These are phyloP conservation scores for Puccinia novopanici DNA, from an alignment of 1,284 basidiomycete genomes.

Conservation along the genomic window DNA sequence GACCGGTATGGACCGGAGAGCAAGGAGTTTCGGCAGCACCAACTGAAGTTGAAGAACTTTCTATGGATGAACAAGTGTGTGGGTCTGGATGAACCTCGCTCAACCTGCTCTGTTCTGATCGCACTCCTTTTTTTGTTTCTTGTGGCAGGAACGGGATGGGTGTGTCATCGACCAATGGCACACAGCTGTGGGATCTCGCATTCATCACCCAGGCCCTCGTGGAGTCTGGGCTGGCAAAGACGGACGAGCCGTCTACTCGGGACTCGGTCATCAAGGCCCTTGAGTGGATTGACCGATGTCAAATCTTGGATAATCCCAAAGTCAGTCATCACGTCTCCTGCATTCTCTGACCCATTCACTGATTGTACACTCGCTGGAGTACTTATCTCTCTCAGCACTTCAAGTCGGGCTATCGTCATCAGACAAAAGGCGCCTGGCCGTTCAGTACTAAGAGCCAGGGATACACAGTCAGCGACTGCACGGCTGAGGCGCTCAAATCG, in stretches of 20 bases:
- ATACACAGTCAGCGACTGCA: constrained; percentile 95
- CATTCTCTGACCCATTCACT: not conserved
- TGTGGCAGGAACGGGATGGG: constrained; percentile 22
- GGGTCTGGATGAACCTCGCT: constrained; percentile 58
- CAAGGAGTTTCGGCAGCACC: constrained; percentile 73
- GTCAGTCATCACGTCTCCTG: not conserved
- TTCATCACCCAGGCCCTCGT: constrained; percentile 92
- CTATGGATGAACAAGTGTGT: constrained; percentile 81
- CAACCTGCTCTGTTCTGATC: not conserved
- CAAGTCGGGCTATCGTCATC: constrained; percentile 74
- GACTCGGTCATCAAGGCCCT: constrained; percentile 71
- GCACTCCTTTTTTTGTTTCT: not conserved
- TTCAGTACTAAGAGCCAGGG: constrained; percentile 91
- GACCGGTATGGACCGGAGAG: constrained; percentile 56
- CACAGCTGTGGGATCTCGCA: constrained; percentile 76
- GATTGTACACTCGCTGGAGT: not conserved
- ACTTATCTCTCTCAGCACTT: constrained; percentile 62
- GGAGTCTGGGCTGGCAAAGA: constrained; percentile 79
- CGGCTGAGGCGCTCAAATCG: constrained; percentile 90
- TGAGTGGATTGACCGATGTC: constrained; percentile 84
- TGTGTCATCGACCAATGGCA: constrained; percentile 60
- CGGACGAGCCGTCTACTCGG: constrained; percentile 68
- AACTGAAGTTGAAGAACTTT: constrained; percentile 79
- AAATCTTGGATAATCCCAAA: constrained; percentile 81
- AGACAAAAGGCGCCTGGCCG: constrained; percentile 93